phyloP scores from a whole-genome alignment of 768 basidiomycete species.

The Clathrus columnatus region DNA sequence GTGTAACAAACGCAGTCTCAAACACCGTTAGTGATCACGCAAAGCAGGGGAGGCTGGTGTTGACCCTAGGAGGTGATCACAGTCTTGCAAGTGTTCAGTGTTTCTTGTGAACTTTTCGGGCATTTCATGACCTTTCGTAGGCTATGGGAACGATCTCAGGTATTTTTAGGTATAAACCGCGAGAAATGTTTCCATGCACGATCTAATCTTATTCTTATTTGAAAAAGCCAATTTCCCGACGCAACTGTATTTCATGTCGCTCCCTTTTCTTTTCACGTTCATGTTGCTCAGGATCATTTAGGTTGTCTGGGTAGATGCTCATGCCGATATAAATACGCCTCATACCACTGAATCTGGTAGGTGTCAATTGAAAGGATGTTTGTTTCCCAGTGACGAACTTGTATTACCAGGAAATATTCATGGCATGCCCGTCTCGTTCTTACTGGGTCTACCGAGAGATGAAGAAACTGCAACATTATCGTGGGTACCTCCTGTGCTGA shows the following conservation, averaged over 20 bases:
- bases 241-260: conserved; percentile 23
- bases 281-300: conserved; percentile 26
- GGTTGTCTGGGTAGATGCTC: conserved; percentile 95
- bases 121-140: conserved; percentile 22
- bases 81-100: conserved; percentile 53
- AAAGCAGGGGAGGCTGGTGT: conserved; percentile 68
- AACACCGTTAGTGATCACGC: conserved; percentile 65
- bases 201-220: background rate
- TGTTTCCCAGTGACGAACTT: conserved; percentile 8
- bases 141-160: conserved; percentile 95
- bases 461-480: conserved; percentile 34
- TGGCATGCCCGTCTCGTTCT: conserved; percentile 96
- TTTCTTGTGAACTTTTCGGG: background rate
- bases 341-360: conserved; percentile 69
- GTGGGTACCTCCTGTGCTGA: conserved; percentile 54
- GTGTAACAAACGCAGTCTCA: conserved; percentile 75
- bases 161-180: conserved; percentile 50
- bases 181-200: conserved; percentile 5
- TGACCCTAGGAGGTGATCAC: conserved; percentile 95
- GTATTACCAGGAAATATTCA: conserved; percentile 77
- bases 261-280: background rate
- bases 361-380: conserved; percentile 10
- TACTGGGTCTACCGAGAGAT: conserved; percentile 52
- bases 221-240: conserved; percentile 59
- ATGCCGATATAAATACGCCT: conserved; percentile 91